These are phyloP conservation scores for Podila verticillata DNA, from an alignment of 192 early-diverging fungal species.

Conservation along the genomic window DNA sequence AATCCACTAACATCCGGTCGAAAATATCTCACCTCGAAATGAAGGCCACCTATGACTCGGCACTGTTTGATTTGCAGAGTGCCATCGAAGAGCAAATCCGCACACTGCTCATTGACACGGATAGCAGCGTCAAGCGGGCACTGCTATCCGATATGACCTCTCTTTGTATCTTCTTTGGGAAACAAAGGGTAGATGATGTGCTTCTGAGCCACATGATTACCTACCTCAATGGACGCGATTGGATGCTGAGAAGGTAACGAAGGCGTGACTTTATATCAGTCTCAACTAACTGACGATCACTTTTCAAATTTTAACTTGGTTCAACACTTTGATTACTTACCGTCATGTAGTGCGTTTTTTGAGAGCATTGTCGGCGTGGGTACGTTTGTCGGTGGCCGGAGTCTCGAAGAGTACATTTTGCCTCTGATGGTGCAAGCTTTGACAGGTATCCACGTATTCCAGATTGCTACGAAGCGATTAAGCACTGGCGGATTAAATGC, in stretches of 20 bases:
- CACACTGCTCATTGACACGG: conserved; percentile 81
- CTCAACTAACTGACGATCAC: too few species aligned
- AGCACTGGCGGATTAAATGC: too few species aligned
- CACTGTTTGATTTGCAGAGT: conserved; percentile 78
- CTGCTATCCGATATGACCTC: conserved; percentile 83
- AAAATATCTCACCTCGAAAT: not conserved
- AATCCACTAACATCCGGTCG: too few species aligned
- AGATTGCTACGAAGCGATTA: too few species aligned
- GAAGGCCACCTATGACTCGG: conserved; percentile 78
- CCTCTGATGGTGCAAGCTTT: conserved; percentile 91
- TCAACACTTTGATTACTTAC: not conserved
- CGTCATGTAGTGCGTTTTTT: conserved; percentile 81
- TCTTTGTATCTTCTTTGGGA: conserved; percentile 86
- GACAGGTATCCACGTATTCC: conserved; percentile 56
- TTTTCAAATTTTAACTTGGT: not conserved
- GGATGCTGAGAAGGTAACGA: conserved; percentile 85
- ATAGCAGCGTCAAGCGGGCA: conserved; percentile 86
- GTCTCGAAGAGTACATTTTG: conserved; percentile 92
- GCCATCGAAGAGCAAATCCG: conserved; percentile 85
- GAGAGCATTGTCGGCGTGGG: conserved; percentile 93
- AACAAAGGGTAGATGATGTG: conserved; percentile 83
- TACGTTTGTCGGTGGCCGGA: conserved; percentile 85
- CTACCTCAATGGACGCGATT: conserved; percentile 95
- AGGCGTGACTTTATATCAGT: not conserved
- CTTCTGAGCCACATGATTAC: conserved; percentile 95